phyloP scores from a whole-genome alignment of 2,329 filamentous ascomycete species.

The Mycogone perniciosa region DNA sequence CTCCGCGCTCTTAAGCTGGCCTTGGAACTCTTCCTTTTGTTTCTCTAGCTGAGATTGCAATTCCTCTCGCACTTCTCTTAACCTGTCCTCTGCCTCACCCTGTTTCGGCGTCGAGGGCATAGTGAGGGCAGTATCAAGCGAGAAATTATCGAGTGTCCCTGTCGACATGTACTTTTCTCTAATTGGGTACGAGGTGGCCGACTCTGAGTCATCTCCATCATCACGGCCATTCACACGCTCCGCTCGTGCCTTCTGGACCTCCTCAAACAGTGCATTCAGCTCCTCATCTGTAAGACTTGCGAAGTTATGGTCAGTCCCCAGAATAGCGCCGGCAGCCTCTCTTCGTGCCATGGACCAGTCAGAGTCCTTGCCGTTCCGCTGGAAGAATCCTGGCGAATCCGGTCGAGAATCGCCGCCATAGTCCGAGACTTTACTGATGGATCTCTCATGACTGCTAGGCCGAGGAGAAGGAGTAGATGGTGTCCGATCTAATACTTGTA shows the following conservation, averaged over 20 bases:
- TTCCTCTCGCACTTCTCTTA: slow-evolving; percentile 70
- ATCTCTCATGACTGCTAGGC: slow-evolving; percentile 61
- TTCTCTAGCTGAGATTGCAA: slow-evolving; percentile 78
- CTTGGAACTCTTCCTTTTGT: slow-evolving; percentile 76
- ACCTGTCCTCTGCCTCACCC: slow-evolving; percentile 65
- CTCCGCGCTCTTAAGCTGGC: slow-evolving; percentile 69
- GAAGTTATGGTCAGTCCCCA: slow-evolving; percentile 89
- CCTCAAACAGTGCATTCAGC: slow-evolving; percentile 86
- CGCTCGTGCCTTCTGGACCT: slow-evolving; percentile 82
- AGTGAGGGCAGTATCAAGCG: slow-evolving; percentile 85
- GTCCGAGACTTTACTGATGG: slow-evolving; percentile 75
- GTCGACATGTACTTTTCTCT: slow-evolving; percentile 95
- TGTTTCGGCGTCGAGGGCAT: slow-evolving; percentile 88
- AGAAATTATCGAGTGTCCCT: slow-evolving; percentile 92
- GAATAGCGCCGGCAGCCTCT: slow-evolving; percentile 85
- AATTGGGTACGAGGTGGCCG: slow-evolving; percentile 76
- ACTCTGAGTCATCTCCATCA: slow-evolving; percentile 84
- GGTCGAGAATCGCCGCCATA: slow-evolving; percentile 64
- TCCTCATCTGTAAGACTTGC: slow-evolving; percentile 88
- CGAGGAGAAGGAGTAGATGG: slow-evolving; percentile 57
- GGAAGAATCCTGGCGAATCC: slow-evolving; percentile 68
- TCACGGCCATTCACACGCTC: slow-evolving; percentile 66
- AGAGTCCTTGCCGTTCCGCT: slow-evolving; percentile 65
- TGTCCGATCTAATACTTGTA: slow-evolving; percentile 51
- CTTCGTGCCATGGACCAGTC: slow-evolving; percentile 93